These are phyloP conservation scores for Alternaria sp. DNA, from an alignment of 2,329 filamentous ascomycete species.

Conservation along the genomic window DNA sequence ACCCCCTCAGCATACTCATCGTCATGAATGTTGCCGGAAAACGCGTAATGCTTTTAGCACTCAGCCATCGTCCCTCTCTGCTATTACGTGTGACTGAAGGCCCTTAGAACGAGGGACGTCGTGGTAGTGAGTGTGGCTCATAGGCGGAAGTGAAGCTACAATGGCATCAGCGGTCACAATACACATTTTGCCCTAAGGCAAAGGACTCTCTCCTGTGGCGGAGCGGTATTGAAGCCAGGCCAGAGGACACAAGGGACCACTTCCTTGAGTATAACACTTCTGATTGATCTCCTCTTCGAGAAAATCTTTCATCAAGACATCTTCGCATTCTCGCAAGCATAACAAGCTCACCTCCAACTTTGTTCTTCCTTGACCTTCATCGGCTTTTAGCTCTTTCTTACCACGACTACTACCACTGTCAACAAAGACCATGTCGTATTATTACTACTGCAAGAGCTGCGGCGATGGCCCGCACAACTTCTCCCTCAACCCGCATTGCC, in stretches of 20 bases:
- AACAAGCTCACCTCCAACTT: not conserved
- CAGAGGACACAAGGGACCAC: not conserved
- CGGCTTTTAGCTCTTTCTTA: not conserved
- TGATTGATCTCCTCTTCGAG: not conserved
- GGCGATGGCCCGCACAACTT: constrained; percentile 6
- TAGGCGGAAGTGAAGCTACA: not conserved
- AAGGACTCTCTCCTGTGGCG: not conserved
- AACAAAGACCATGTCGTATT: not conserved
- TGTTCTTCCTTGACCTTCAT: not conserved
- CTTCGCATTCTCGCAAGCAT: not conserved
- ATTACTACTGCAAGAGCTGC: constrained; percentile 6
- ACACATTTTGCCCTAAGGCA: not conserved
- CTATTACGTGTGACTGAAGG: not conserved
- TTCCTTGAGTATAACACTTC: not conserved
- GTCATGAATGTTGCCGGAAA: not conserved
- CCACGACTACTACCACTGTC: not conserved
- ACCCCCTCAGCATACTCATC: not conserved
- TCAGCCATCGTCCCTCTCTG: not conserved
- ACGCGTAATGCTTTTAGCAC: not conserved
- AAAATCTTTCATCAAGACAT: not conserved
- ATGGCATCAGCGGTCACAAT: not conserved
- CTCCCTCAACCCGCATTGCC: not conserved
- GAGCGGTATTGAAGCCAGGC: not conserved
- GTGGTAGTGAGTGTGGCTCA: not conserved
- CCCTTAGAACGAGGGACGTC: not conserved